Conservation (phyloP, 1,284 basidiomycete species). For the Heliocybe sulcata region DNA sequence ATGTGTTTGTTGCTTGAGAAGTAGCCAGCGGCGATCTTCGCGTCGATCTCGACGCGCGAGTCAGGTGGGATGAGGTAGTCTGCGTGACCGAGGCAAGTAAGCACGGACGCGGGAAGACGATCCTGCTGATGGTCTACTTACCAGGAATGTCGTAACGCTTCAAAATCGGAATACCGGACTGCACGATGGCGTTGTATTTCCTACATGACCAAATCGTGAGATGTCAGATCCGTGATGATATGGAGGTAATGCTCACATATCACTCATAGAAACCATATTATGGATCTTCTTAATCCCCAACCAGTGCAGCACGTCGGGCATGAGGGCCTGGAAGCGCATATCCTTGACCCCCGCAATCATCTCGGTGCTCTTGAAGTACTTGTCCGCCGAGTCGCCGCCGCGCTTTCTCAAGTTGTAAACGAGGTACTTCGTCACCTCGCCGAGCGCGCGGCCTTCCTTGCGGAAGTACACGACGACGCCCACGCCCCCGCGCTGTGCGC, state of each 20-base stretch:
- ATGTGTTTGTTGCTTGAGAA: conserved; percentile 77
- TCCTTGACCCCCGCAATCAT: conserved; percentile 94
- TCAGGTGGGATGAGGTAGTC: conserved; percentile 86
- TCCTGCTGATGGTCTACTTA: conserved; percentile 48
- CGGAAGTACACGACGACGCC: conserved; percentile 93
- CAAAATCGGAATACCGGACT: conserved; percentile 79
- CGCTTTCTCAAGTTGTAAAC: conserved; percentile 96
- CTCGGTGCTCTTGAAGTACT: conserved; percentile 93
- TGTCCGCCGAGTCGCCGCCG: conserved; percentile 85
- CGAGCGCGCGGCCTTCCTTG: conserved; percentile 88
- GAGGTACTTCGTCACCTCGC: conserved; percentile 90
- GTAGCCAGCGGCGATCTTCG: conserved; percentile 91
- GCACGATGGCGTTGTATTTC: conserved; percentile 93
- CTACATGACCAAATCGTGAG: conserved; percentile 28
- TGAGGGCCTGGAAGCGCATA: conserved; percentile 91
- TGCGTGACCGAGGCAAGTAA: conserved; percentile 11
- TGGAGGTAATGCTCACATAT: conserved; percentile 48
- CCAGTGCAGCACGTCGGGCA: conserved; percentile 96
- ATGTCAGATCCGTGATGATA: neutral
- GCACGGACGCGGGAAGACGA: neutral
- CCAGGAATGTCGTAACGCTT: conserved; percentile 84
- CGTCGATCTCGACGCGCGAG: conserved; percentile 91
- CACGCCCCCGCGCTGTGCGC: conserved; percentile 84
- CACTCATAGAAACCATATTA: conserved; percentile 90
- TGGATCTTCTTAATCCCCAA: conserved; percentile 87